Base-by-base conservation (phyloP, 306 rosid species). In the Notholithocarpus densiflorus region DNA sequence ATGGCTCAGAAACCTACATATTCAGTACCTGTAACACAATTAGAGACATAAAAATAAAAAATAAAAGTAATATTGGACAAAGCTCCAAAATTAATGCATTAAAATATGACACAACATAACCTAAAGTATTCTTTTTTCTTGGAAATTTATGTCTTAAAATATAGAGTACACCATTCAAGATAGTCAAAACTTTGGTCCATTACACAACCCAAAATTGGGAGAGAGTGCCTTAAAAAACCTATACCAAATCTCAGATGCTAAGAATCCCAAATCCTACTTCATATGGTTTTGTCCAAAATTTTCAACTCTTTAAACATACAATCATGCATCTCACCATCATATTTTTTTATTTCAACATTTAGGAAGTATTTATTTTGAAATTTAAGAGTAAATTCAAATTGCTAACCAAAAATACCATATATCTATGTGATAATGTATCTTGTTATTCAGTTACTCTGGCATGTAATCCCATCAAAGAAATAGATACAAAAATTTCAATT, bases 1-100 rank as follows among this genome's bases (percentile, higher is more conserved):
- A 81, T 61, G 98, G 93, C 82, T 94, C 92, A 76, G 92, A 82
- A 62, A 91, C 93, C 98, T 94, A 88, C 70, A 85, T 20, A 78
- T 82, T 84, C 74, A 87, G 82, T 82, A 80, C 81, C 92, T 89
- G 88, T 84, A 78, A 82, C 82, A 87, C 75, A 73, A 79, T 89
- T 90, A 88, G 83, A 83, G 86, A 80, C 75, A 75, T 65, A 81
- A 40, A 83, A 74, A 20, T 27, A 56, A 77, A 70, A 56, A 77
- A 68, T 40, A n/a, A n/a, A 19, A 68, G 68, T 73, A 78, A 80
- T 71, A 56, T 55, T 60, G 81, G 55, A 76, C 68, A 71, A 81
- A 70, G 71, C 84, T 71, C 75, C 17, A 89, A 77, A 83, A 64
- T 79, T 80, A 40, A 31, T 43, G 70, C 62, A 21, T 65, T 64